Percentiles rank a stretch among this genome's conserved stretches.
These are phyloP conservation scores for Penstemon barbatus DNA, from an alignment of 257 asterid species.

Conservation along the genomic window DNA sequence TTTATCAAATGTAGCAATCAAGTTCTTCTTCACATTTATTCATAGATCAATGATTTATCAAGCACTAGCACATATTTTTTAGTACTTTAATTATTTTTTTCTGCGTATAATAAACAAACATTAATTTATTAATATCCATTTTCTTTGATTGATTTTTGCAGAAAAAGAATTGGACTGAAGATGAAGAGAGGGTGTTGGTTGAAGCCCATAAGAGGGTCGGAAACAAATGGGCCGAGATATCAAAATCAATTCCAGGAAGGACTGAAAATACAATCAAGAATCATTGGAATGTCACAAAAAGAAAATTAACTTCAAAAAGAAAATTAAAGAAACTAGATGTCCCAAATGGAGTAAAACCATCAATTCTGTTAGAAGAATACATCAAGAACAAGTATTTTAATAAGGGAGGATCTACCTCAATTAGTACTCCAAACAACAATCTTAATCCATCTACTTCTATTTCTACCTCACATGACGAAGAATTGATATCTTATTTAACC, in stretches of 20 bases:
- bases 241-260: constrained; percentile 65
- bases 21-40: no score
- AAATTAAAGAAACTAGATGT: constrained; percentile 35
- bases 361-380: constrained; percentile 60
- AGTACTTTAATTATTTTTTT: not conserved
- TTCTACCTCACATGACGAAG: constrained; percentile 24
- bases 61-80: not conserved
- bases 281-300: constrained; percentile 78
- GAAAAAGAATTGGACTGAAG: constrained; percentile 75
- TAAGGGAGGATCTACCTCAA: constrained; percentile 6
- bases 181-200: constrained; percentile 58
- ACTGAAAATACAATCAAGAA: constrained; percentile 83
- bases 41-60: no score
- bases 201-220: constrained; percentile 58
- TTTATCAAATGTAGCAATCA: no score
- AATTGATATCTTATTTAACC: constrained; percentile 35
- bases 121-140: not conserved
- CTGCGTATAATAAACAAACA: not conserved
- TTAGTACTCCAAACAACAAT: not conserved
- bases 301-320: constrained; percentile 54
- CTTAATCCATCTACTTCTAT: constrained; percentile 1
- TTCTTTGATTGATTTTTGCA: constrained; percentile 22
- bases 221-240: constrained; percentile 77
- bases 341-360: constrained; percentile 26
- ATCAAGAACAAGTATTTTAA: constrained; percentile 35